phyloP scores from a whole-genome alignment of 371 early-diverging fungal species.

The Mortierella sp. region DNA sequence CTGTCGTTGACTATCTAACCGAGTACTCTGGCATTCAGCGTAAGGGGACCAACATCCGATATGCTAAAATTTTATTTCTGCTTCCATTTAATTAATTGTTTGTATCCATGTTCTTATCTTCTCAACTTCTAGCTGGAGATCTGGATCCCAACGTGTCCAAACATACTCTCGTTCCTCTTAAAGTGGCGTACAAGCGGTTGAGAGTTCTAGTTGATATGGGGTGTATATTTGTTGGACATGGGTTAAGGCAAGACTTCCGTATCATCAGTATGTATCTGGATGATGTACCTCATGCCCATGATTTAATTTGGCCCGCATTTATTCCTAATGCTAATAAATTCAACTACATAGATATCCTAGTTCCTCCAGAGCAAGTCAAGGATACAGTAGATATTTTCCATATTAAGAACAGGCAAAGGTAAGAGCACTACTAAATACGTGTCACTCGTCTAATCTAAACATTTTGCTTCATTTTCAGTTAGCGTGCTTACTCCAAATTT shows the following conservation, averaged over 20 bases:
- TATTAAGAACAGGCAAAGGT: constrained; percentile 81
- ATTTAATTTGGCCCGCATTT: background rate
- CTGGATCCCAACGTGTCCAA: constrained; percentile 78
- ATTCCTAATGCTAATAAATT: too few species aligned
- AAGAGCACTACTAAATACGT: background rate
- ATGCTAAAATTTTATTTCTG: background rate
- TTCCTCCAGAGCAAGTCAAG: constrained; percentile 88
- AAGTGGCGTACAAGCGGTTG: constrained; percentile 90
- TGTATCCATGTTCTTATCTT: background rate
- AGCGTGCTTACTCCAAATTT: too few species aligned
- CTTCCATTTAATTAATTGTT: background rate
- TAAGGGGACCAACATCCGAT: too few species aligned
- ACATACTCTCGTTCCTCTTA: constrained; percentile 87
- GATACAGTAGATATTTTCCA: constrained; percentile 95
- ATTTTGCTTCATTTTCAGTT: background rate
- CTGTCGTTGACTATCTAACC: constrained; percentile 91
- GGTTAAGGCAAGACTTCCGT: constrained; percentile 93
- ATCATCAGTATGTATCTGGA: constrained; percentile 77
- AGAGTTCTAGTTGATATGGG: constrained; percentile 89
- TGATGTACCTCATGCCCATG: background rate
- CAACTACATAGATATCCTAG: constrained; percentile 73
- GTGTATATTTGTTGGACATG: constrained; percentile 95
- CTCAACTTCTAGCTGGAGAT: constrained; percentile 76
- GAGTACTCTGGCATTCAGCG: constrained; percentile 92
- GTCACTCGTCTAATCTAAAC: too few species aligned